Conservation (phyloP, 768 basidiomycete species). For the Russula vinacea region DNA sequence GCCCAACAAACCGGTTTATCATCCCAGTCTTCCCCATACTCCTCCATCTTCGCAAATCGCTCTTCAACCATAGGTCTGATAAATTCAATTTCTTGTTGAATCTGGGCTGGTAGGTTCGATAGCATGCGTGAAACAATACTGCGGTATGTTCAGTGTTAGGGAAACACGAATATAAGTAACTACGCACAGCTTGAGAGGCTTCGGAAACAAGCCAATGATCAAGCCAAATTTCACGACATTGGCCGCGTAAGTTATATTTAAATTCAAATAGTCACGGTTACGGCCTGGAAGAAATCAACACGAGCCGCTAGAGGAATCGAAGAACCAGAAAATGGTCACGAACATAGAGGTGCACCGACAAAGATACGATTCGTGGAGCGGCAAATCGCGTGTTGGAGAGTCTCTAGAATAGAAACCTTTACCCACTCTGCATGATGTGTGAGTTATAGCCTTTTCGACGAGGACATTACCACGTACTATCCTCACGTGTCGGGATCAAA, state of each 20-base stretch:
- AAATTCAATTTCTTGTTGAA: background rate
- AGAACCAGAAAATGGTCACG: background rate
- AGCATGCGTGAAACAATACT: constrained; percentile 4
- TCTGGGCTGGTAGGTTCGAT: background rate
- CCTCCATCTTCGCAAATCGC: constrained; percentile 3
- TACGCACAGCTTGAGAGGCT: constrained; percentile 44
- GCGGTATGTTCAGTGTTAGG: background rate
- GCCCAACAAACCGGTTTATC: background rate
- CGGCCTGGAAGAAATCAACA: constrained; percentile 37
- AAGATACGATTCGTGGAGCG: background rate
- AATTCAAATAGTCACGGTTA: constrained; percentile 38
- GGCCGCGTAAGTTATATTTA: constrained; percentile 34
- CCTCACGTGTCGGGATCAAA: background rate
- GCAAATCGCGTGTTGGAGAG: constrained; percentile 19
- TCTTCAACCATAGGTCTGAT: constrained; percentile 15
- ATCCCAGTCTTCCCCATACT: constrained; percentile 1
- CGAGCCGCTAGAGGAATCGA: background rate
- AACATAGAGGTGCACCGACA: constrained; percentile 45
- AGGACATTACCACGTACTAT: background rate
- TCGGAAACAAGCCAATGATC: constrained; percentile 42
- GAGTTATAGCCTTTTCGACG: background rate
- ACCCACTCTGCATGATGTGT: constrained; percentile 38
- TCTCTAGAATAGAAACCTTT: constrained; percentile 31
- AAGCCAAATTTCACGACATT: constrained; percentile 37
- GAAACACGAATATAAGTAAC: background rate